Percentiles rank a stretch among this genome's conserved stretches.
phyloP scores from a whole-genome alignment of 1,284 basidiomycete genomes.

The Mycena citricolor region DNA sequence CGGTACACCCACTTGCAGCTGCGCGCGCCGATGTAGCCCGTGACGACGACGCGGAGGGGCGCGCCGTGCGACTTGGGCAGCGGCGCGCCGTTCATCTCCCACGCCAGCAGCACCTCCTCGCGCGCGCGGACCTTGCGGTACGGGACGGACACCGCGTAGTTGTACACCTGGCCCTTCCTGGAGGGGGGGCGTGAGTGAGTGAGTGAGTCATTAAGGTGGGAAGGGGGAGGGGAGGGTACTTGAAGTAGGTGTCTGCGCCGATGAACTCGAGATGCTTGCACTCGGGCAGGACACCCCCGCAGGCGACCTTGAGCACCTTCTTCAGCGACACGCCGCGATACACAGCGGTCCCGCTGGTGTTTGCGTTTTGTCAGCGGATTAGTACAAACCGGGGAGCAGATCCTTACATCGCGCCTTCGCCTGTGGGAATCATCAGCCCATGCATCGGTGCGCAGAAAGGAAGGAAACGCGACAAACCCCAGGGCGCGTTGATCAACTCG shows the following conservation, averaged over 20 bases:
- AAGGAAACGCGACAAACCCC: conserved; percentile 33
- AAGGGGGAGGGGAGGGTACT: conserved; percentile 32
- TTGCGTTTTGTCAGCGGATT: too few relatives aligned
- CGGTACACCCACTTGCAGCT: conserved; percentile 58
- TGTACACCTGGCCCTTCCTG: conserved; percentile 50
- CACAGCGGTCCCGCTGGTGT: conserved; percentile 44
- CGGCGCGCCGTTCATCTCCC: conserved; percentile 59
- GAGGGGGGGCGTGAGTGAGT: neutral
- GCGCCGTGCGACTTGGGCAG: conserved; percentile 57
- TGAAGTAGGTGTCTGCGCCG: conserved; percentile 60
- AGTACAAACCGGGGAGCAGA: neutral
- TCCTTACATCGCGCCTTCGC: conserved; percentile 54
- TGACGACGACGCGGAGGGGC: conserved; percentile 52
- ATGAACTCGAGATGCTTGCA: conserved; percentile 56
- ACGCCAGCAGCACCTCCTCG: conserved; percentile 57
- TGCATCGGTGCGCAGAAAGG: neutral
- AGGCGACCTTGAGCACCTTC: conserved; percentile 53
- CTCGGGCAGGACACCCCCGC: conserved; percentile 49
- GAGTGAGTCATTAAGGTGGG: too few relatives aligned
- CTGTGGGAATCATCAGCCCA: conserved; percentile 25
- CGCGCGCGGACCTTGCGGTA: conserved; percentile 49
- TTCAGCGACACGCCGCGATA: conserved; percentile 53
- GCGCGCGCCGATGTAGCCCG: conserved; percentile 59
- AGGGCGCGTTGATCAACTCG: conserved; percentile 54
- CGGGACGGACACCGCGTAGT: conserved; percentile 57